Conservation (phyloP, 2,329 filamentous ascomycete species). For the Paecilomyces sp. region DNA sequence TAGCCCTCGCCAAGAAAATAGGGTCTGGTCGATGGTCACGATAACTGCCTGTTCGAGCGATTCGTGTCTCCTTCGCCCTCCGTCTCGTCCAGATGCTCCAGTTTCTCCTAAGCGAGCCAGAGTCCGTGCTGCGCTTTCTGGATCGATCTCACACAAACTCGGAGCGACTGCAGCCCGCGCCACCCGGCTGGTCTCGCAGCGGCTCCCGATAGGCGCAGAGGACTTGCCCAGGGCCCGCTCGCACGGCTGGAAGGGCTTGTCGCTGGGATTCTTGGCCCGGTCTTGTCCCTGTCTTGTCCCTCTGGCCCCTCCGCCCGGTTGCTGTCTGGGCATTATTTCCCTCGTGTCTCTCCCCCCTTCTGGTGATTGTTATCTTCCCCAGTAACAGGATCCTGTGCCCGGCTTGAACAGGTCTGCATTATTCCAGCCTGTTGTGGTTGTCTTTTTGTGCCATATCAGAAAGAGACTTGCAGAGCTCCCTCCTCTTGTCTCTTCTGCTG, state of each 20-base stretch:
- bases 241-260: conserved; percentile 4
- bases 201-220: background rate
- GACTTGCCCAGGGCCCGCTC: background rate
- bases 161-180: background rate
- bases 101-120: too few species aligned
- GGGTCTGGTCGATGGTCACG: too few species aligned
- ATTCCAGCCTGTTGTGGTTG: conserved; percentile 1
- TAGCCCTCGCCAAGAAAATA: too few species aligned
- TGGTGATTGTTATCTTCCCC: background rate
- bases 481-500: conserved; percentile 1
- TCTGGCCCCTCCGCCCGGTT: conserved; percentile 19
- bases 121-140: background rate
- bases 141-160: background rate
- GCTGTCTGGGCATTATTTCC: conserved; percentile 10
- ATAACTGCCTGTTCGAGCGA: too few species aligned
- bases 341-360: conserved; percentile 1
- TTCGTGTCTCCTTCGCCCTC: too few species aligned
- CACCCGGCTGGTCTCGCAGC: background rate
- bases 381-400: background rate
- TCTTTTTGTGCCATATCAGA: conserved; percentile 9
- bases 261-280: conserved; percentile 27
- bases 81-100: too few species aligned
- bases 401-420: background rate
- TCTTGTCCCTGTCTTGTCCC: conserved; percentile 20
- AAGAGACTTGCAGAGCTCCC: background rate